Evolutionary conservation across 2,329 filamentous ascomycete species (phyloP), one percentile per base, ranked within the genome.

Genomic region (Daldinia sp.): DNA sequence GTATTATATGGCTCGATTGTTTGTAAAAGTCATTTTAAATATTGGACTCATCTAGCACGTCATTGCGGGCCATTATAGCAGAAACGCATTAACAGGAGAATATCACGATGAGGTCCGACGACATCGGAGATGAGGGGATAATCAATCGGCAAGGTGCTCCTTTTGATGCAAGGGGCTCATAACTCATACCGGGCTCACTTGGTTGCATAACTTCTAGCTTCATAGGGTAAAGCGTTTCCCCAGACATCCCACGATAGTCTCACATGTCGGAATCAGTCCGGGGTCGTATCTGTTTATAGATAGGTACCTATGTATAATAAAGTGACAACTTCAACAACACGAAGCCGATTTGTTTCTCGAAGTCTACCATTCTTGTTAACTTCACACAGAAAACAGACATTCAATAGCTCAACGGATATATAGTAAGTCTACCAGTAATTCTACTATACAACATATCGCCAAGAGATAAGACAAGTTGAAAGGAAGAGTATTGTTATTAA

Each of bases 61-160:
- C 61, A 67, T 67, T 41, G 47, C 58, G 55, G 58, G 50, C 61
- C 58, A 57, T 23, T 13, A 64, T 64, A 57, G 43, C 64, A 61
- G 32, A 61, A 61, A 54, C 7, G 5, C 23, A 37, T 53, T 60
- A 53, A 13, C 11, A 48, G 49, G 19, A 45, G 19, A 53, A 61
- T 21, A 37, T 32, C 11, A 15, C 8, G 45, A 55, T 43, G 52
- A 58, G 15, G 45, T 52, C 13, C 17, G 29, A 64, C 63, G 63
- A 66, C 57, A 64, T 67, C 61, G 64, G 64, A 64, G 64, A n/a
- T 25, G 37, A 56, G 1, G 25, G 45, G 55, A 41, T 41, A n/a
- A 34, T 53, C 19, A 23, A 51, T 37, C 55, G 8, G 35, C 8
- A 17, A 13, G 8, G 17, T 45, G 35, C 9, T 11, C 15, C 13